Percentiles rank a stretch among this genome's conserved stretches.
These are phyloP conservation scores for Penicillium janthinellum DNA, from an alignment of 2,329 filamentous ascomycete species.

Conservation along the genomic window DNA sequence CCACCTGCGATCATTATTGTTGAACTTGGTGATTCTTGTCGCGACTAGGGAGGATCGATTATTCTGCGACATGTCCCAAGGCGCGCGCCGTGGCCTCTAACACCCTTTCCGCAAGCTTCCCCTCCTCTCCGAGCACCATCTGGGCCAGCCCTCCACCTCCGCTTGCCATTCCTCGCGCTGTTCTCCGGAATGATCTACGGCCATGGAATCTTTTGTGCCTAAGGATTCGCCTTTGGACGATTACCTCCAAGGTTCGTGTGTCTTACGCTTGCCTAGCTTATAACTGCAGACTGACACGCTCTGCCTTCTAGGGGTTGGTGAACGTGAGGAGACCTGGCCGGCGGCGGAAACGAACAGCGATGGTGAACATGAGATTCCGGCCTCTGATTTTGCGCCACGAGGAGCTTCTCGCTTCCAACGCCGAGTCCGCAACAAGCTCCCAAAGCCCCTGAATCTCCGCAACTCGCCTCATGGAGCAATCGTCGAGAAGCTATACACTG, in stretches of 20 bases:
- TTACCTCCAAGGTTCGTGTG: constrained; percentile 76
- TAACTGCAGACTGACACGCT: constrained; percentile 15
- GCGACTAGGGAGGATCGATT: constrained; percentile 11
- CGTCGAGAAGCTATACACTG: constrained; percentile 47
- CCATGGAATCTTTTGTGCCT: constrained; percentile 86
- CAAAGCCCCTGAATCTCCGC: constrained; percentile 48
- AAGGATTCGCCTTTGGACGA: constrained; percentile 85
- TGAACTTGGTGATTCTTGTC: not conserved
- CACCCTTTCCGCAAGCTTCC: constrained; percentile 97
- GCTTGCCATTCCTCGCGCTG: constrained; percentile 15
- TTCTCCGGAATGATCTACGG: constrained; percentile 36
- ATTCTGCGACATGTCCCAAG: constrained; percentile 21
- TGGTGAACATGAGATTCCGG: constrained; percentile 31
- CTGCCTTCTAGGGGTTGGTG: constrained; percentile 46
- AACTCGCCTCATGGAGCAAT: constrained; percentile 33
- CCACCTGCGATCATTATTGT: not conserved
- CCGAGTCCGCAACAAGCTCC: constrained; percentile 52
- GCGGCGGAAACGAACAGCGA: constrained; percentile 34
- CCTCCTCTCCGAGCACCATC: constrained; percentile 56
- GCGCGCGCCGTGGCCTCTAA: constrained; percentile 81
- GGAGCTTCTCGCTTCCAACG: constrained; percentile 53
- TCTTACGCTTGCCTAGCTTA: not conserved
- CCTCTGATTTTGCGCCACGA: constrained; percentile 52
- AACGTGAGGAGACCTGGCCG: constrained; percentile 44
- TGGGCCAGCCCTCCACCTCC: constrained; percentile 19